Evolutionary conservation across 1,284 basidiomycete genomes (phyloP).

Genomic region (Ustilago nuda): DNA sequence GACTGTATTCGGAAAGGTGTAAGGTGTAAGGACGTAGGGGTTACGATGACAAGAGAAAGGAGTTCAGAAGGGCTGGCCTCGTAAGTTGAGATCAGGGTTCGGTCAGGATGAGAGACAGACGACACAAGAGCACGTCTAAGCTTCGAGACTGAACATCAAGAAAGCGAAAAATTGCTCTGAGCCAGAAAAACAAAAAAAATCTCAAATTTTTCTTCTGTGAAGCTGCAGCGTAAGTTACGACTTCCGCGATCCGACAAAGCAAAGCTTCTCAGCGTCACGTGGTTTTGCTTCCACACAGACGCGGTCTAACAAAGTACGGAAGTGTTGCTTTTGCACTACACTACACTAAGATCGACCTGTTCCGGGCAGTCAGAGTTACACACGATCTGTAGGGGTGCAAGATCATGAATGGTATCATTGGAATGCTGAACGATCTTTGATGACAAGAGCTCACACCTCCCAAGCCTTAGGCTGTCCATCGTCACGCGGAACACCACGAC

Average conservation of each 20-base stretch:
- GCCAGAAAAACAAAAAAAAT: constrained; percentile 13
- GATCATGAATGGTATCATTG: neutral
- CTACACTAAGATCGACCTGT: neutral
- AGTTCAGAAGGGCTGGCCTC: neutral
- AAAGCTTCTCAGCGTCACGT: constrained; percentile 1
- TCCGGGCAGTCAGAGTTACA: neutral
- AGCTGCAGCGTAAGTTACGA: neutral
- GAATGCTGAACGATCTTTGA: neutral
- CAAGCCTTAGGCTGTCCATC: constrained; percentile 67
- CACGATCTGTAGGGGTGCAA: neutral
- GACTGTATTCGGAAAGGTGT: neutral
- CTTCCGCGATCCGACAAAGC: constrained; percentile 29
- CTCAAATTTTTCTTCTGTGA: constrained; percentile 38
- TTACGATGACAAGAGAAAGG: neutral
- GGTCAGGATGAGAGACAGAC: constrained; percentile 5
- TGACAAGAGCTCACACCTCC: constrained; percentile 59
- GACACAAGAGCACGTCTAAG: neutral
- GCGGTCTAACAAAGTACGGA: constrained; percentile 8
- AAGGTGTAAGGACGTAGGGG: neutral
- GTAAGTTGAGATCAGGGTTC: constrained; percentile 5
- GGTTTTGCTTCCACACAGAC: neutral
- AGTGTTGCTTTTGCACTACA: neutral
- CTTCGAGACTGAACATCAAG: neutral
- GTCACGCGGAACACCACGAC: constrained; percentile 58
- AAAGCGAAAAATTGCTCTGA: constrained; percentile 16